Evolutionary conservation across 1,139 yeast species (phyloP), one percentile per base, ranked within the genome.

Genomic region (Barnettozyma hawaiiensis): DNA sequence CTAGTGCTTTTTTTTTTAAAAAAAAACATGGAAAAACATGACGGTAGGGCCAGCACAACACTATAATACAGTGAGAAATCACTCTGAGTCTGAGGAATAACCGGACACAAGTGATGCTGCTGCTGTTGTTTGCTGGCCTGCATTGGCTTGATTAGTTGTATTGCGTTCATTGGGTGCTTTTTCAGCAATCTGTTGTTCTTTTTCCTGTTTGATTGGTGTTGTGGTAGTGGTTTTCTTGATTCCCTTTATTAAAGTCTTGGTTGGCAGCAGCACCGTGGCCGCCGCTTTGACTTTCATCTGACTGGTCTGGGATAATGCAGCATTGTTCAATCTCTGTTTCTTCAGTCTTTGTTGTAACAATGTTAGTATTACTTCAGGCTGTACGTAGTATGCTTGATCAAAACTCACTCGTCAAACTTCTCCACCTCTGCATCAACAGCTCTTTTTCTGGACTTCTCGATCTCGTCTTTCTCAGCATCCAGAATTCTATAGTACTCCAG

Each of bases 381-480:
- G 43, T 37, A 29, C 15, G 7, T 4, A 19, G 4, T 11, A 7
- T 3, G 12, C 21, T 31, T 18, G 7, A 19, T n/a, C 3, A 31
- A 5, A 31, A 48, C 58, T 32, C 39, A 51, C 57, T 37, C 34
- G 21, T 54, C 55, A 39, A 46, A 55, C 21, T 40, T 38, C 31
- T 39, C 31, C 11, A 53, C 14, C 1, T 50, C 55, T 22, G 43
- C 42, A 7, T 52, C 53, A 4, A 54, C 35, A 28, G 49, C 54
- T 23, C 48, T 26, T 38, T 49, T 50, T 28, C 39, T 49, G 2
- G 28, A 31, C n/a, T 20, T 15, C 15, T 53, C 53, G 14, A 39
- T 46, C 11, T 22, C 31, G 2, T 29, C 22, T 31, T 46, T 42
- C 29, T 41, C 47, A 8, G 35, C 20, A n/a, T 43, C 43, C 5